Percentiles rank a stretch among this genome's conserved stretches.
Conservation (phyloP, 768 basidiomycete genomes). For the Termitomyces heimii region DNA sequence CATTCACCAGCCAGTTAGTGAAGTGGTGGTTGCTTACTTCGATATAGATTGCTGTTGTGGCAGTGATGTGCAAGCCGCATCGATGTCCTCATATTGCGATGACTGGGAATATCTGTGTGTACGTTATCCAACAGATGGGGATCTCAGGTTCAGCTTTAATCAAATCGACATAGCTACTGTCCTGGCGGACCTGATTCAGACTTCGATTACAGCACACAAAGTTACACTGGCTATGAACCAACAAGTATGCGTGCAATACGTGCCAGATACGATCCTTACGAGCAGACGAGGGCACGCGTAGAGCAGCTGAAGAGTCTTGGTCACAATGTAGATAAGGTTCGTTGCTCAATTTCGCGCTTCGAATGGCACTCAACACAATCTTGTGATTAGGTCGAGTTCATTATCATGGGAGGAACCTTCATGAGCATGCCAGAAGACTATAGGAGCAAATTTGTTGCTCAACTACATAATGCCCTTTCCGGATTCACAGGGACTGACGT, state of each 20-base stretch:
- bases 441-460: conserved; percentile 87
- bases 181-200: conserved; percentile 99
- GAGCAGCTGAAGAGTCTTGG: conserved; percentile 96
- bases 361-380: background rate
- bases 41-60: conserved; percentile 89
- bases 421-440: conserved; percentile 99
- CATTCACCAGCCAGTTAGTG: background rate
- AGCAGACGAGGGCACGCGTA: conserved; percentile 91
- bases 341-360: conserved; percentile 2
- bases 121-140: conserved; percentile 20
- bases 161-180: conserved; percentile 62
- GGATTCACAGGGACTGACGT: conserved; percentile 92
- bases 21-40: background rate
- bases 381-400: conserved; percentile 67
- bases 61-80: conserved; percentile 99
- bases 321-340: conserved; percentile 94
- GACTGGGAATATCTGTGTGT: conserved; percentile 99
- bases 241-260: conserved; percentile 99
- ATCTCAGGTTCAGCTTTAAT: background rate
- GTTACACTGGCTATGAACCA: conserved; percentile 92
- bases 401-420: conserved; percentile 98
- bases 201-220: conserved; percentile 98
- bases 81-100: conserved; percentile 99
- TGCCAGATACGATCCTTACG: conserved; percentile 92
- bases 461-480: conserved; percentile 93